Base-by-base conservation (phyloP, 116 monocot species). In the Zostera marina region DNA sequence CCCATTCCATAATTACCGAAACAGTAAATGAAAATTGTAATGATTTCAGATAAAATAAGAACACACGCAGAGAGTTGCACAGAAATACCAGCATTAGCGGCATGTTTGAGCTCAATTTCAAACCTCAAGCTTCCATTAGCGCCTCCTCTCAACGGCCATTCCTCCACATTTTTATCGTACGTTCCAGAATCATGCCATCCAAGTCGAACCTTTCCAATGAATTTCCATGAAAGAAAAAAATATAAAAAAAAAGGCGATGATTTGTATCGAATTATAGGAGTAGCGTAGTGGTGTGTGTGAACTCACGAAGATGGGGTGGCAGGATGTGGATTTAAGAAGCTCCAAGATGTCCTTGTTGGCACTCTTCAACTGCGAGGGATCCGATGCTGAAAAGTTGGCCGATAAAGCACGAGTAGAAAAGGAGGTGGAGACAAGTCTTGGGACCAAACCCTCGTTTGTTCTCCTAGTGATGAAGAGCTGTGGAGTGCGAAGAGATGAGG, bases 101-200 rank as follows among this genome's bases (percentile, higher is more conserved):
- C 88, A 72, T 94, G 94, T 53, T 85, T 94, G 15, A 84, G 47
- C 63, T 94, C 94, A 44, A 80, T 42, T 52, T 94, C 94, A 76
- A 77, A 94, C 44, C 88, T 72, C 66, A 94, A 59, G 58, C 94
- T 94, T 68, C 94, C 94, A 74, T 88, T 82, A 55, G 94, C 94
- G 66, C 94, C 94, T 20, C 94, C 94, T 63, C 88, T 63, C 61
- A 77, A 72, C 13, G 94, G 94, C 79, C 83, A 94, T 44, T 88
- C 88, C 25, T 74, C 68, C 66, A 94, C 88, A 61, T 81, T 88
- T 78, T 88, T 94, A 57, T 94, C 84, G 61, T 82, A 94, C 5
- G 94, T 94, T 42, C 94, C 94, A 61, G 94, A 47, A 77, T 94
- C 94, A 70, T 94, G 94, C 94, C 94, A 94, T 44, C 94, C 94